Evolutionary conservation across 2,329 filamentous ascomycete species (phyloP).

Genomic region (Cordyceps pruinosa): DNA sequence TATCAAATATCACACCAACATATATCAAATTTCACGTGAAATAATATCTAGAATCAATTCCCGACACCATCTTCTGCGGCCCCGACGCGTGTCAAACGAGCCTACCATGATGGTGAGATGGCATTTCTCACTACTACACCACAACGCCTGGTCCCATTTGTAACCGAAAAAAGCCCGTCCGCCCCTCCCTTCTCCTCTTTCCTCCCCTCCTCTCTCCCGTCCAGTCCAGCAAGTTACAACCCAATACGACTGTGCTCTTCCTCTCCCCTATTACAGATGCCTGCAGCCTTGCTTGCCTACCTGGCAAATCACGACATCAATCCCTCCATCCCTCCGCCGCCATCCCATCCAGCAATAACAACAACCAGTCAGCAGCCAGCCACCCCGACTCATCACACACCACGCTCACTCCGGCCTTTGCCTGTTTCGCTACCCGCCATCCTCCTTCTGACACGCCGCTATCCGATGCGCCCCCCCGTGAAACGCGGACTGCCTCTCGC

Average conservation of each 20-base stretch:
- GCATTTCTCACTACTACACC: background rate
- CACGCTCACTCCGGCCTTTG: background rate
- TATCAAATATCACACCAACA: too few relatives aligned
- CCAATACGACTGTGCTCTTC: too few relatives aligned
- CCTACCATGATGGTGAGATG: too few relatives aligned
- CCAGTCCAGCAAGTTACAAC: too few relatives aligned
- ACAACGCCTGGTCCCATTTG: too few relatives aligned
- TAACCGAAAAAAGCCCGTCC: too few relatives aligned
- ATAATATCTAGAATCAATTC: too few relatives aligned
- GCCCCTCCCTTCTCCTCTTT: too few relatives aligned
- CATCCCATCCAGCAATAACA: background rate
- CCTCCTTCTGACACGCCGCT: background rate
- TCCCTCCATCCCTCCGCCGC: background rate
- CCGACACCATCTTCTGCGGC: too few relatives aligned
- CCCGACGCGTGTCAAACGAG: too few relatives aligned
- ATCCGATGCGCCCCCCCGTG: background rate
- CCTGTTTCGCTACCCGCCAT: background rate
- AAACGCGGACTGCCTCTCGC: constrained; percentile 8
- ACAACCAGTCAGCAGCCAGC: background rate
- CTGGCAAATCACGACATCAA: background rate
- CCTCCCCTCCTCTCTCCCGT: too few relatives aligned
- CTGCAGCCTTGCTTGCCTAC: background rate
- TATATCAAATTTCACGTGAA: too few relatives aligned
- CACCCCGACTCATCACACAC: background rate
- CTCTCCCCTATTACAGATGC: background rate